Percentiles rank a stretch among this genome's conserved stretches.
phyloP scores from a whole-genome alignment of 2,329 filamentous ascomycete genomes.

The Calonectria pseudoturangicola region DNA sequence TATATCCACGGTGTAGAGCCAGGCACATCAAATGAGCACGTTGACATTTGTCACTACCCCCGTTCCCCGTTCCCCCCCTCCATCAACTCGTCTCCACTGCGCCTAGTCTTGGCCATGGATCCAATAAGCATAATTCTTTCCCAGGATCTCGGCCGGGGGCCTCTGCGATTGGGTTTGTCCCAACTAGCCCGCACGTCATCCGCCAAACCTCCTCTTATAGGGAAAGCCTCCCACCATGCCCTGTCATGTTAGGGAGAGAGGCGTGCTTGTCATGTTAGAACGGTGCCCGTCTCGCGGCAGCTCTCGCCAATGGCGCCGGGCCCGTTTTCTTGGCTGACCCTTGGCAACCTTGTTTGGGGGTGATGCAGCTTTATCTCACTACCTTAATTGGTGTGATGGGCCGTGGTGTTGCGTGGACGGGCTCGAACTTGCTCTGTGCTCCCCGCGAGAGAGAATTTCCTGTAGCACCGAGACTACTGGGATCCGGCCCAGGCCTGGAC shows the following conservation, averaged over 20 bases:
- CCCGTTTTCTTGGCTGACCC: slow-evolving; percentile 9
- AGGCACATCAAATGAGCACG: background rate
- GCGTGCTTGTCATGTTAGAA: background rate
- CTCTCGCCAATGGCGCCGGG: slow-evolving; percentile 32
- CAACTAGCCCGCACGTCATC: slow-evolving; percentile 49
- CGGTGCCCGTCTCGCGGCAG: slow-evolving; percentile 18
- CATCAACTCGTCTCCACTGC: background rate
- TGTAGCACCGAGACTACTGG: slow-evolving; percentile 1
- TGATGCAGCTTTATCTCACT: slow-evolving; percentile 45
- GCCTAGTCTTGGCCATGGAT: background rate
- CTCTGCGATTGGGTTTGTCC: slow-evolving; percentile 47
- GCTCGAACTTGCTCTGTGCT: slow-evolving; percentile 34
- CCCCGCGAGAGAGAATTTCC: slow-evolving; percentile 16
- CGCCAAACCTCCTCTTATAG: slow-evolving; percentile 32
- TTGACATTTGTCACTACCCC: background rate
- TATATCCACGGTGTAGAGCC: background rate
- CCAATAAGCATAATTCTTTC: slow-evolving; percentile 31
- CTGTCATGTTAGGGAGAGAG: slow-evolving; percentile 36
- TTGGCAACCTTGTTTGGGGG: background rate
- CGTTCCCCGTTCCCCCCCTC: background rate
- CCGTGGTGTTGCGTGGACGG: slow-evolving; percentile 31
- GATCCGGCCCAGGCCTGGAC: slow-evolving; percentile 13
- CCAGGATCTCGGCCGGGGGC: slow-evolving; percentile 48
- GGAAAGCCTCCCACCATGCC: slow-evolving; percentile 36
- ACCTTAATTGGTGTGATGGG: slow-evolving; percentile 39